Evolutionary conservation across 306 rosid species (phyloP), one percentile per base, ranked within the genome.

Genomic region (Hylodesmum podocarpum): DNA sequence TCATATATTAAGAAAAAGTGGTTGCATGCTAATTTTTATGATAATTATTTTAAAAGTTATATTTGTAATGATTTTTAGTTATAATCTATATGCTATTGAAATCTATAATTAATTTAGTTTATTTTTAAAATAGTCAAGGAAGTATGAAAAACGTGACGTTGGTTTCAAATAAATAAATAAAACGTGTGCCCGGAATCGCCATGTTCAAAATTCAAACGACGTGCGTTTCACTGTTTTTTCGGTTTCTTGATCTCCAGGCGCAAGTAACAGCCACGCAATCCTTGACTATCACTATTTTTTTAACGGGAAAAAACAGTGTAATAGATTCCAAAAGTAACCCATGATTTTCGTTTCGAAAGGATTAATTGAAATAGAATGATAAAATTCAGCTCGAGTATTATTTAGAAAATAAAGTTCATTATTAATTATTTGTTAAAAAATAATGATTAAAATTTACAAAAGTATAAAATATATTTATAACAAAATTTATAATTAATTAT

Each of bases 181-280:
- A 14, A 44, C 19, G 50, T 44, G 15, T 53, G 15, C 61, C 14
- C 9, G 6, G 31, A 53, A 10, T 11, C 15, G 2, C 0, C 11
- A 55, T 12, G 16, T 24, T 12, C 18, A 13, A 27, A 57, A 1
- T 11, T 57, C 64, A 25, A 27, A 27, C 8, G 36, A 57, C 19
- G 18, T 24, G 16, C 0, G 18, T 25, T 25, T 10, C 16, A 53
- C n/a, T 53, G 11, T 22, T 47, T 47, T 47, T 47, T 47, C 24
- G 11, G 24, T 47, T 16, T 7, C 54, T n/a, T 47, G 10, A 16
- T n/a, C 24, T 1, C 21, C 10, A 47, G n/a, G 24, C 54, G 16
- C 24, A 16, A 6, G 54, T 21, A 47, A 50, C 58, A 49, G 0
- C 25, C 55, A 18, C 1, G 55, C 22, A 46, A 93, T 87, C 21